Conservation (phyloP, 345 rosid species). For the Euphorbia tirucalli region DNA sequence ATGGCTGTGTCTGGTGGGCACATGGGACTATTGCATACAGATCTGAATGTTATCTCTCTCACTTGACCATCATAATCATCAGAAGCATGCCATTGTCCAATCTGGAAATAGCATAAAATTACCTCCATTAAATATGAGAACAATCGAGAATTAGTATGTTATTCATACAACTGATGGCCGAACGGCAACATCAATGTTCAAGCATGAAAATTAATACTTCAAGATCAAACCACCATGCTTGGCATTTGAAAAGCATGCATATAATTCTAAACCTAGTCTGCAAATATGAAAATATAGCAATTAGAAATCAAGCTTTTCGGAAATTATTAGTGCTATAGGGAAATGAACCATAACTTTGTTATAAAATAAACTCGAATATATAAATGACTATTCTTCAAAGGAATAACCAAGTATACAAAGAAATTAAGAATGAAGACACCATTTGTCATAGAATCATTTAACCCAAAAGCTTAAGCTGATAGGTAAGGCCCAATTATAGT, state of each 20-base stretch:
- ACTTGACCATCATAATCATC: slow-evolving; percentile 97
- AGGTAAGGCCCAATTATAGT: no score
- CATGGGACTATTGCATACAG: slow-evolving; percentile 88
- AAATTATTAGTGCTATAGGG: not conserved
- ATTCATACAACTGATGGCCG: not conserved
- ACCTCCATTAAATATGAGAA: no score
- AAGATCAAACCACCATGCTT: not conserved
- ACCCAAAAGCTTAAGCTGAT: no score
- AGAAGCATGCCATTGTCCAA: slow-evolving; percentile 90
- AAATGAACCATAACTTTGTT: not conserved
- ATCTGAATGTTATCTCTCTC: slow-evolving; percentile 84
- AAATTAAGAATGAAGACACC: not conserved
- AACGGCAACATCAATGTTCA: not conserved
- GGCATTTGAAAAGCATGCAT: not conserved
- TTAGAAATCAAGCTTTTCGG: not conserved
- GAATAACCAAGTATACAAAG: not conserved
- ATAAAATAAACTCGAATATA: not conserved
- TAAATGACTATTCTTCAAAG: not conserved
- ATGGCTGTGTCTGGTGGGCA: slow-evolving; percentile 98
- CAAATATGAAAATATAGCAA: not conserved
- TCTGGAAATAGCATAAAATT: slow-evolving; percentile 60
- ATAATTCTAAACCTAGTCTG: not conserved
- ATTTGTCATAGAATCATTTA: not conserved
- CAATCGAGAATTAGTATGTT: not conserved
- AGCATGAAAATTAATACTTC: not conserved